A percentile compares a stretch with the other conserved stretches of the same genome.
Conservation (phyloP, 163 green algal species). For the Chloromonas sp. region DNA sequence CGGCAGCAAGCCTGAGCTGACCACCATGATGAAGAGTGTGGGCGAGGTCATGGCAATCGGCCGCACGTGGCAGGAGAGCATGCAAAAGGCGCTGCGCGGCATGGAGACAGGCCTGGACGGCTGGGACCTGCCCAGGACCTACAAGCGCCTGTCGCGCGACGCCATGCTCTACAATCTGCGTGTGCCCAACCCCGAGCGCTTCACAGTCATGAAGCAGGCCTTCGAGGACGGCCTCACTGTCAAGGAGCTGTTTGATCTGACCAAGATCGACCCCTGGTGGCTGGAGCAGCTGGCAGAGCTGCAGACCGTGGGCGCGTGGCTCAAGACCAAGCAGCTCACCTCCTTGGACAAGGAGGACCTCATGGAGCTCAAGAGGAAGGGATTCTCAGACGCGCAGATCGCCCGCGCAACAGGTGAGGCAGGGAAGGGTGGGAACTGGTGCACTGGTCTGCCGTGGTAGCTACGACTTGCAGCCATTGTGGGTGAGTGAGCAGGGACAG, state of each 20-base stretch:
- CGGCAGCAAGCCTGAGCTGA: slow-evolving; percentile 77
- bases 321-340: slow-evolving; percentile 49
- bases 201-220: slow-evolving; percentile 75
- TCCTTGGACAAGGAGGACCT: slow-evolving; percentile 53
- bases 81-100: slow-evolving; percentile 71
- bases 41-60: slow-evolving; percentile 98
- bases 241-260: slow-evolving; percentile 76
- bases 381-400: slow-evolving; percentile 92
- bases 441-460: too few species aligned
- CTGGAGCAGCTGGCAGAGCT: slow-evolving; percentile 81
- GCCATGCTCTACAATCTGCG: slow-evolving; percentile 81
- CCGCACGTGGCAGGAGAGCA: slow-evolving; percentile 89
- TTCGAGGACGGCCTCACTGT: slow-evolving; percentile 80
- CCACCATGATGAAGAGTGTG: slow-evolving; percentile 97
- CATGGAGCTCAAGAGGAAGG: slow-evolving; percentile 77
- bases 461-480: not conserved
- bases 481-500: not conserved
- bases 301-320: slow-evolving; percentile 30
- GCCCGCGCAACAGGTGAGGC: slow-evolving; percentile 27
- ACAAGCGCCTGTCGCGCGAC: slow-evolving; percentile 67
- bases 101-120: slow-evolving; percentile 75
- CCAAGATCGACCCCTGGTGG: slow-evolving; percentile 96
- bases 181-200: slow-evolving; percentile 90
- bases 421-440: too few species aligned
- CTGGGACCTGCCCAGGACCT: slow-evolving; percentile 72